These are phyloP conservation scores for Neoscytalidium dimidiatum DNA, from an alignment of 2,329 filamentous ascomycete species.

Conservation along the genomic window DNA sequence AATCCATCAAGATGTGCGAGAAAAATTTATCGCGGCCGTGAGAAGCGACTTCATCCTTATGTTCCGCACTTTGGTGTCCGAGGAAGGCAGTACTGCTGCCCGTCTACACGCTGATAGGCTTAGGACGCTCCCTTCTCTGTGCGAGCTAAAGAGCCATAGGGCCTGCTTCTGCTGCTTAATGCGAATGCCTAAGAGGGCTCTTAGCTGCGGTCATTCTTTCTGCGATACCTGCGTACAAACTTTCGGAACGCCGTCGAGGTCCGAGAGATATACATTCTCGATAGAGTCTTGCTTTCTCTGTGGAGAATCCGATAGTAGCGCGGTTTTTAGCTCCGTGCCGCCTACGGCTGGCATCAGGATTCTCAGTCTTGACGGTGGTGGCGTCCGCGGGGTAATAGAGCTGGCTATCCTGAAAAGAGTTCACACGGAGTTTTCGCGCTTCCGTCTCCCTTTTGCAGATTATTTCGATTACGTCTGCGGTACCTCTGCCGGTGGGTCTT, in stretches of 20 bases:
- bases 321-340: slow-evolving; percentile 31
- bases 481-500: slow-evolving; percentile 29
- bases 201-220: slow-evolving; percentile 37
- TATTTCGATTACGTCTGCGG: slow-evolving; percentile 32
- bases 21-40: background rate
- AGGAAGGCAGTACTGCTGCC: background rate
- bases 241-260: slow-evolving; percentile 26
- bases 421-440: slow-evolving; percentile 21
- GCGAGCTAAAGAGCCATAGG: slow-evolving; percentile 24
- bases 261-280: slow-evolving; percentile 27
- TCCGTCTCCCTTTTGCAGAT: slow-evolving; percentile 25
- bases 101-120: slow-evolving; percentile 9
- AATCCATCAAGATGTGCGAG: background rate
- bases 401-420: slow-evolving; percentile 26
- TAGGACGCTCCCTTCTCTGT: background rate
- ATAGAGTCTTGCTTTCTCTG: slow-evolving; percentile 34
- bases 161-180: slow-evolving; percentile 35
- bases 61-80: background rate
- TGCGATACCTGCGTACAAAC: slow-evolving; percentile 36
- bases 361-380: slow-evolving; percentile 41
- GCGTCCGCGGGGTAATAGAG: slow-evolving; percentile 29
- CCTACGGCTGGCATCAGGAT: slow-evolving; percentile 35
- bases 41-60: background rate
- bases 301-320: slow-evolving; percentile 20
- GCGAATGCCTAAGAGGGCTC: slow-evolving; percentile 30